Percentiles rank a stretch among this genome's conserved stretches.
Evolutionary conservation across 768 basidiomycete genomes (phyloP).

Genomic region (Phaeotremella fagi): DNA sequence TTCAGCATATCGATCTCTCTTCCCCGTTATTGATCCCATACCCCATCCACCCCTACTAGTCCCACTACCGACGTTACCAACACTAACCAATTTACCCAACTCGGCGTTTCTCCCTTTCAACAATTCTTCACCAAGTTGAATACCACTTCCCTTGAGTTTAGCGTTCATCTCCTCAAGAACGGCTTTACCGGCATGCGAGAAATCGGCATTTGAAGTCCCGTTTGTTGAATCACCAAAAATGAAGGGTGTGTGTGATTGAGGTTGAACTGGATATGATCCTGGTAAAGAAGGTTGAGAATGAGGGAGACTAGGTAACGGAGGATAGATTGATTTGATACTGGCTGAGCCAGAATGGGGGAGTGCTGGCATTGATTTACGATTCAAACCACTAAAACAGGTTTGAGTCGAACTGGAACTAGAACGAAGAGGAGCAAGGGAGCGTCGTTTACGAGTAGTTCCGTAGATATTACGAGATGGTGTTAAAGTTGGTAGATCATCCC

Average conservation of each 20-base stretch:
- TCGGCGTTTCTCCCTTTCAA: constrained; percentile 36
- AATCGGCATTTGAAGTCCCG: constrained; percentile 30
- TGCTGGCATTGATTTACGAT: constrained; percentile 35
- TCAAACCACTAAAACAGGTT: constrained; percentile 1
- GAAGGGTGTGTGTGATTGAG: no score
- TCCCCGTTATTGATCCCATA: constrained; percentile 4
- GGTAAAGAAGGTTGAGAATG: constrained; percentile 17
- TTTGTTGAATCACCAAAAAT: constrained; percentile 15
- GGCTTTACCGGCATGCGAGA: constrained; percentile 32
- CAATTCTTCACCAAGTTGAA: constrained; percentile 25
- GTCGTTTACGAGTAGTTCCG: constrained; percentile 12
- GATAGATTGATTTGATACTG: constrained; percentile 27
- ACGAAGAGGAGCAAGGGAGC: constrained; percentile 31
- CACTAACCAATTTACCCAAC: constrained; percentile 26
- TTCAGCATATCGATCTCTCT: constrained; percentile 35
- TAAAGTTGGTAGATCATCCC: constrained; percentile 32
- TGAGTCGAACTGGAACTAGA: constrained; percentile 2
- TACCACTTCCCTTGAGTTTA: constrained; percentile 25
- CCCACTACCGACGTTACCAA: constrained; percentile 21
- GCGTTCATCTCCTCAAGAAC: constrained; percentile 43
- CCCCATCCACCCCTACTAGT: constrained; percentile 23
- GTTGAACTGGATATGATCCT: neutral
- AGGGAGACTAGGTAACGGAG: constrained; percentile 26
- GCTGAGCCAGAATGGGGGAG: constrained; percentile 16
- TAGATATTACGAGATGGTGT: constrained; percentile 12